Conservation (phyloP, 2,329 filamentous ascomycete genomes). For the Ceratocystis cubensis region DNA sequence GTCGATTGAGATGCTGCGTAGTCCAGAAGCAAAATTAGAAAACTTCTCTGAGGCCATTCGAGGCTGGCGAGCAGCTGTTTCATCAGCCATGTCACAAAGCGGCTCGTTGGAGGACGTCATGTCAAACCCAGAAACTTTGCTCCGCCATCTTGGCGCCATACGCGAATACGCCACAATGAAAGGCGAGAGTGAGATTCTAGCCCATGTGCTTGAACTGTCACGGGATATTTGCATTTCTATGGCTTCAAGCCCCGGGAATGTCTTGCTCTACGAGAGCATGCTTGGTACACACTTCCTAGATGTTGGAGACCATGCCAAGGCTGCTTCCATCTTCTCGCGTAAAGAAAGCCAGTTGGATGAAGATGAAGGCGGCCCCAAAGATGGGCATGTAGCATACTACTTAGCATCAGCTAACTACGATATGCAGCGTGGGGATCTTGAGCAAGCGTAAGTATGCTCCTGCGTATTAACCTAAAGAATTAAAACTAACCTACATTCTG, state of each 20-base stretch:
- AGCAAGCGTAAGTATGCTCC: constrained; percentile 42
- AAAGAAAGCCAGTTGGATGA: constrained; percentile 40
- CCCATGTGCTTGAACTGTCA: constrained; percentile 37
- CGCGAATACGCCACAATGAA: constrained; percentile 40
- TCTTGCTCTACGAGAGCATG: constrained; percentile 36
- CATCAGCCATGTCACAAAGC: constrained; percentile 18
- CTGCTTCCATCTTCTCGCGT: constrained; percentile 37
- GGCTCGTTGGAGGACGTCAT: constrained; percentile 20
- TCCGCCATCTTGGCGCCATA: constrained; percentile 39
- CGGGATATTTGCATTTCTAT: constrained; percentile 29
- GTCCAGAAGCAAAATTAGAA: not conserved
- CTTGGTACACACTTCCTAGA: constrained; percentile 42
- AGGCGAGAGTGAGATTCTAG: constrained; percentile 37
- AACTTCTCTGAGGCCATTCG: constrained; percentile 17
- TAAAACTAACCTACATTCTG: not conserved
- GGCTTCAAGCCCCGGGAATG: constrained; percentile 27
- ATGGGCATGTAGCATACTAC: constrained; percentile 38
- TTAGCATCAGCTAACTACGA: constrained; percentile 64
- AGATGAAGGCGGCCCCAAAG: constrained; percentile 29
- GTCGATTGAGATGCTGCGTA: constrained; percentile 20
- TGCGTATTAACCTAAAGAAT: not conserved
- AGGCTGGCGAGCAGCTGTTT: constrained; percentile 18
- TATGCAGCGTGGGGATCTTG: constrained; percentile 50
- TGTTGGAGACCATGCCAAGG: constrained; percentile 40
- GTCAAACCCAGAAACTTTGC: constrained; percentile 34